A percentile compares a stretch with the other conserved stretches of the same genome.
Conservation (phyloP, 345 rosid species). For the Euphorbia peplus region DNA sequence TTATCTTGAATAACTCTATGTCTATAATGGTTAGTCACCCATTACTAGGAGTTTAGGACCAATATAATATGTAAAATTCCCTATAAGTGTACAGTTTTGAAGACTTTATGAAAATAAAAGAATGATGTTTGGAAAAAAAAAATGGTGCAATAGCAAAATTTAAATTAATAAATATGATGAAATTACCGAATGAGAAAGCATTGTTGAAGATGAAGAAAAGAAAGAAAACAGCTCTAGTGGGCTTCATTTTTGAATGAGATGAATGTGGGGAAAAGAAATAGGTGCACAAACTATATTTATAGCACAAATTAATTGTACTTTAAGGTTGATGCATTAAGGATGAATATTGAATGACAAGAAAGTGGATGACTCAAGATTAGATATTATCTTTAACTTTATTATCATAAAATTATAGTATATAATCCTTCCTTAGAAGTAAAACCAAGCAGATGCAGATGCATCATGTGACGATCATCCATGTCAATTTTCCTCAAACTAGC, state of each 20-base stretch:
- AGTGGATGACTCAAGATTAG: background rate
- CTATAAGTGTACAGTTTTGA: too few species aligned
- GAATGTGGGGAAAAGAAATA: conserved; percentile 6
- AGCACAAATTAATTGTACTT: conserved; percentile 4
- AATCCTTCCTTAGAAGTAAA: conserved; percentile 17
- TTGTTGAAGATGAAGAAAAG: background rate
- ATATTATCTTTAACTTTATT: background rate
- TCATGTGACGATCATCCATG: background rate
- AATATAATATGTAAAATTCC: too few species aligned
- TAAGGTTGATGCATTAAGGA: background rate
- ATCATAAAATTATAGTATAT: too few species aligned
- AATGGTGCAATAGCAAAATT: too few species aligned
- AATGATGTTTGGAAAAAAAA: too few species aligned
- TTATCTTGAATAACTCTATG: too few species aligned
- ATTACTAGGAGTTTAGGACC: too few species aligned
- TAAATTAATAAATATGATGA: too few species aligned
- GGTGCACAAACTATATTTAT: conserved; percentile 2
- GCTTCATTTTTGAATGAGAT: background rate
- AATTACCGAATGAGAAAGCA: conserved; percentile 3
- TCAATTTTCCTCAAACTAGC: too few species aligned
- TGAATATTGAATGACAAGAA: conserved; percentile 5
- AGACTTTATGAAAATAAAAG: too few species aligned
- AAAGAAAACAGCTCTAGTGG: background rate
- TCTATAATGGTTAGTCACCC: too few species aligned
- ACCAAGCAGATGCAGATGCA: background rate